These are phyloP conservation scores for Eucalyptus paniculata DNA, from an alignment of 345 rosid genomes.

Conservation along the genomic window DNA sequence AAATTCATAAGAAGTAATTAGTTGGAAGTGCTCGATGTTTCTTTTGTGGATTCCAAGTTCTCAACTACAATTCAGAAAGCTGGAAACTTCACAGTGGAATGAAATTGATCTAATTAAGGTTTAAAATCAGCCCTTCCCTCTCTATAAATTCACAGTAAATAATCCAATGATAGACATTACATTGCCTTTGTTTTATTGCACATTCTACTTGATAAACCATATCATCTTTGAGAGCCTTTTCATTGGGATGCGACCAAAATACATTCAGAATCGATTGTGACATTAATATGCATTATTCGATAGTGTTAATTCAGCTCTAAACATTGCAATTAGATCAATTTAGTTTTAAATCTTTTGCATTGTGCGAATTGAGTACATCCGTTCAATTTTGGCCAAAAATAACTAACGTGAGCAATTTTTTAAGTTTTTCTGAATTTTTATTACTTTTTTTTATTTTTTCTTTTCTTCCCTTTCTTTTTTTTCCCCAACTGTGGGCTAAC, in stretches of 20 bases:
- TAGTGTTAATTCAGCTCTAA: rapidly evolving
- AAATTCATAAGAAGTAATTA: not conserved
- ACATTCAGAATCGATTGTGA: no score
- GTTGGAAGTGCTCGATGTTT: not conserved
- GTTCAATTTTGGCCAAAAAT: rapidly evolving
- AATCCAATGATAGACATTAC: not conserved
- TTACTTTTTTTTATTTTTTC: no score
- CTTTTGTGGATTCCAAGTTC: not conserved
- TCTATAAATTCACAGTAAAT: not conserved
- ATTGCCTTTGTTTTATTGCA: no score
- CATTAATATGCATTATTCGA: no score
- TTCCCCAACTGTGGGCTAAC: rapidly evolving
- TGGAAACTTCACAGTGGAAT: not conserved
- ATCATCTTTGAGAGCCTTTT: no score
- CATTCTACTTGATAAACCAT: no score
- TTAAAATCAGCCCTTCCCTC: rapidly evolving
- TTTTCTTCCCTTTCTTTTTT: no score
- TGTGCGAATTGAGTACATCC: rapidly evolving
- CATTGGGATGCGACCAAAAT: no score
- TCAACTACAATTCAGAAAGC: not conserved
- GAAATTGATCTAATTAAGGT: not conserved
- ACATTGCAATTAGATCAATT: rapidly evolving
- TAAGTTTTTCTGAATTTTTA: no score
- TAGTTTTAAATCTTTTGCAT: no score
- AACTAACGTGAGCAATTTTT: no score